A percentile compares a stretch with the other conserved stretches of the same genome.
phyloP scores from a whole-genome alignment of 1,284 basidiomycete genomes.

The Hymenochaete sp. region DNA sequence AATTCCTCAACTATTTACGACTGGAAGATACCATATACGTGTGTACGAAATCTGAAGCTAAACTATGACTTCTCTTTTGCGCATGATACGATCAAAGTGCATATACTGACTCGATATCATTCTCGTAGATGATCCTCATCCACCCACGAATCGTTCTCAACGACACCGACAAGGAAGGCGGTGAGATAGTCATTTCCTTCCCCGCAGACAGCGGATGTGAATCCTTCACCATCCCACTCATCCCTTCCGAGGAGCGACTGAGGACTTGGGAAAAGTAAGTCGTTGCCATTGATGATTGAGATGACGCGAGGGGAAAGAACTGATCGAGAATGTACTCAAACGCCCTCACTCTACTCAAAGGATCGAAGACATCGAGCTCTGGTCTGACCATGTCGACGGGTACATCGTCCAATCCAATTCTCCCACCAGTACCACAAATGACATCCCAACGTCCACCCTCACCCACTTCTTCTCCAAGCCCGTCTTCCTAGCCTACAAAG shows the following conservation, averaged over 20 bases:
- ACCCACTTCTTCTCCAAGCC: constrained; percentile 50
- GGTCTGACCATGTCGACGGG: constrained; percentile 46
- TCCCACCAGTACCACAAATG: constrained; percentile 23
- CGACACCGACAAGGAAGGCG: constrained; percentile 35
- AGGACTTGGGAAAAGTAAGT: constrained; percentile 48
- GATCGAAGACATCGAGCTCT: constrained; percentile 45
- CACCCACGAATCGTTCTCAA: constrained; percentile 45
- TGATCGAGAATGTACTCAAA: no score
- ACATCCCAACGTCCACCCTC: constrained; percentile 41
- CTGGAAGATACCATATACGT: not conserved
- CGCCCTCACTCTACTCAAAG: constrained; percentile 27
- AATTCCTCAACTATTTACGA: not conserved
- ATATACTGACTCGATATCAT: no score
- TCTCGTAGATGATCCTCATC: constrained; percentile 61
- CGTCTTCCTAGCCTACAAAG: constrained; percentile 60
- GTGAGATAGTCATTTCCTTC: constrained; percentile 46
- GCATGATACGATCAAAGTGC: no score
- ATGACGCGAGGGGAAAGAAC: constrained; percentile 1
- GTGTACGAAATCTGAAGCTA: not conserved
- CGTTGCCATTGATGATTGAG: not conserved
- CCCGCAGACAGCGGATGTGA: constrained; percentile 47
- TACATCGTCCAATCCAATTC: constrained; percentile 47
- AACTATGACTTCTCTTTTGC: not conserved
- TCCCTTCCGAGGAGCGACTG: constrained; percentile 41
- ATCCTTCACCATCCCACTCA: constrained; percentile 48